Percentiles rank a stretch among this genome's conserved stretches.
phyloP scores from a whole-genome alignment of 129 eudicot genomes.

The Pittosporum tobira region DNA sequence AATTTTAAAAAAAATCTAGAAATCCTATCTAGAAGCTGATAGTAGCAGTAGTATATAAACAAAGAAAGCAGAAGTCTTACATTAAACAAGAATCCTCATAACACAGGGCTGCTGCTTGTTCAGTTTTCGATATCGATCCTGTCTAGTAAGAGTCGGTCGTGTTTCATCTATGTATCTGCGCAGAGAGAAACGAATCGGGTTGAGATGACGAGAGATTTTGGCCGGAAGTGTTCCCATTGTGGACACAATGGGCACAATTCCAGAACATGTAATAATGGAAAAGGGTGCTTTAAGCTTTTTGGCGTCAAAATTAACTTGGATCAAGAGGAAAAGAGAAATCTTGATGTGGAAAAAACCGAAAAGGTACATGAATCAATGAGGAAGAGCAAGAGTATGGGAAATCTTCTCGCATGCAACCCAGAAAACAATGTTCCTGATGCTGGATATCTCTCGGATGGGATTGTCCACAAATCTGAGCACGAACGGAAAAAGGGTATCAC shows the following conservation, averaged over 20 bases:
- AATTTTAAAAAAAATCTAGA: no score
- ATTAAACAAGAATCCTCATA: slow-evolving; percentile 4
- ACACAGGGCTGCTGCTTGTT: not conserved
- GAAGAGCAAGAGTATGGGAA: slow-evolving; percentile 34
- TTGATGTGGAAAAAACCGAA: no score
- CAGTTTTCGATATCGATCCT: not conserved
- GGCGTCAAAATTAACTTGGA: slow-evolving; percentile 29
- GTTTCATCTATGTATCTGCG: no score
- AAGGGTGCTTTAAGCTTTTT: slow-evolving; percentile 24
- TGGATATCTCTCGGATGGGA: slow-evolving; percentile 33
- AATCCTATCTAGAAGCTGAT: no score
- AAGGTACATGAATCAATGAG: slow-evolving; percentile 16
- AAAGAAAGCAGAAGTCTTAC: not conserved
- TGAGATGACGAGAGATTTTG: slow-evolving; percentile 17
- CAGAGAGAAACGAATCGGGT: slow-evolving; percentile 7
- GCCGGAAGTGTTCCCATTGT: slow-evolving; percentile 19
- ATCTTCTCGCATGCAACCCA: slow-evolving; percentile 12
- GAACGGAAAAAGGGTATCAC: slow-evolving; percentile 27
- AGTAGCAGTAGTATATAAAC: not conserved
- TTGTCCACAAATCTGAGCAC: slow-evolving; percentile 6
- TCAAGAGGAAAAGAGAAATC: not conserved
- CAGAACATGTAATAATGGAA: slow-evolving; percentile 25
- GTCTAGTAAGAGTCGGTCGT: not conserved
- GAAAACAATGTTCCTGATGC: slow-evolving; percentile 15
- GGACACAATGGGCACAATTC: slow-evolving; percentile 26